A percentile compares a stretch with the other conserved stretches of the same genome.
Evolutionary conservation across 2,329 filamentous ascomycete species (phyloP).

Genomic region (Epichloe gansuensis): DNA sequence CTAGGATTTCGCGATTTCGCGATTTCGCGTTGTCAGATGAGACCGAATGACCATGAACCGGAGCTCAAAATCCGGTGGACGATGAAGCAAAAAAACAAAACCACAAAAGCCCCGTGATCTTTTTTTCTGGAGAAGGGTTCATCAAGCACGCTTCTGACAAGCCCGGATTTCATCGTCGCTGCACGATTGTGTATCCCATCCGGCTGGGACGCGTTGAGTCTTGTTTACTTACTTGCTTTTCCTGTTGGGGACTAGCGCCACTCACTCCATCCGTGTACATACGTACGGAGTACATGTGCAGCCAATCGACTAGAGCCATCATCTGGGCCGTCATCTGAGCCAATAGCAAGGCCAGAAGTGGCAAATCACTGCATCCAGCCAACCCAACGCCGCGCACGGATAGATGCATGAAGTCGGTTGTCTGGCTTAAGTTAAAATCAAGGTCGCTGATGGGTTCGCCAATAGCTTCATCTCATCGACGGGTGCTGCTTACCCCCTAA

Average conservation of each 20-base stretch:
- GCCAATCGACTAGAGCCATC: neutral
- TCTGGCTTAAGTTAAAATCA: neutral
- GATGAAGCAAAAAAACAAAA: too few species aligned
- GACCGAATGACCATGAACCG: neutral
- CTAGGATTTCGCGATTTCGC: neutral
- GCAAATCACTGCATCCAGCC: neutral
- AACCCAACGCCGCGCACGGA: neutral
- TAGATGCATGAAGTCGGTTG: slow-evolving; percentile 4
- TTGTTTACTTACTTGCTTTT: slow-evolving; percentile 34
- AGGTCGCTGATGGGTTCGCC: neutral
- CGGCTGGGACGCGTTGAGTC: slow-evolving; percentile 14
- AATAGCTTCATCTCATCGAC: slow-evolving; percentile 2
- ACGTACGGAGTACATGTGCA: neutral
- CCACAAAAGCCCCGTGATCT: too few species aligned
- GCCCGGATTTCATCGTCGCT: neutral
- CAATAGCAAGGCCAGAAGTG: neutral
- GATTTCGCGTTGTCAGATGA: neutral
- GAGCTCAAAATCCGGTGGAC: neutral
- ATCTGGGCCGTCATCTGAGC: neutral
- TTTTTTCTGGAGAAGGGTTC: neutral
- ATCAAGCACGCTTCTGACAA: neutral
- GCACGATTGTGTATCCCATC: neutral
- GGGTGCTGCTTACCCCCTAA: neutral
- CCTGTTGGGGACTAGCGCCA: slow-evolving; percentile 22
- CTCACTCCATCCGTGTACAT: neutral